Evolutionary conservation across 2,329 filamentous ascomycete species (phyloP).

Genomic region (Daldinia sp.): DNA sequence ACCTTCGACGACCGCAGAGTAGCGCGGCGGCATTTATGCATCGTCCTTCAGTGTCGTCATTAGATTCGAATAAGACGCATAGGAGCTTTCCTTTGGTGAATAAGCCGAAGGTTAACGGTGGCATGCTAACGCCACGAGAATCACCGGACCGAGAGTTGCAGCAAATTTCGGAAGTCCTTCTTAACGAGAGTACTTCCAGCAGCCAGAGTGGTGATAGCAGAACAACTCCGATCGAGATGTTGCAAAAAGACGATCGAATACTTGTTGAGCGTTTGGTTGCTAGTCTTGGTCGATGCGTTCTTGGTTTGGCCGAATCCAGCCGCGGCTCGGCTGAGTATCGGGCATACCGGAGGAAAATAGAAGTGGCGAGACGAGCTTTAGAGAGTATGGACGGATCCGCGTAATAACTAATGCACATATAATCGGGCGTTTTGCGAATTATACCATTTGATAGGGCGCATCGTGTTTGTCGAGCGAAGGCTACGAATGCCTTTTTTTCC

Average conservation of each 20-base stretch:
- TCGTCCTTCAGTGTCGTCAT: slow-evolving; percentile 68
- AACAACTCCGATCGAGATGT: slow-evolving; percentile 59
- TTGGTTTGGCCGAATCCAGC: slow-evolving; percentile 68
- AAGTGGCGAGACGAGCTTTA: slow-evolving; percentile 78
- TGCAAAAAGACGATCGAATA: slow-evolving; percentile 68
- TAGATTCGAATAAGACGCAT: slow-evolving; percentile 69
- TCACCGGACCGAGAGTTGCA: slow-evolving; percentile 64
- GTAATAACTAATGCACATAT: slow-evolving; percentile 37
- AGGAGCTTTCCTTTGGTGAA: slow-evolving; percentile 73
- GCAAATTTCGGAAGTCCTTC: slow-evolving; percentile 61
- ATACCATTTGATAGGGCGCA: slow-evolving; percentile 35
- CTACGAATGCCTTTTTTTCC: slow-evolving; percentile 17
- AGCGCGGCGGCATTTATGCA: slow-evolving; percentile 58
- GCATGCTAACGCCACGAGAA: slow-evolving; percentile 61
- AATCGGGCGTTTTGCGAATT: slow-evolving; percentile 37
- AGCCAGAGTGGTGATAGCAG: slow-evolving; percentile 45
- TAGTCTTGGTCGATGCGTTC: slow-evolving; percentile 69
- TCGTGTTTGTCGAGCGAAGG: slow-evolving; percentile 15
- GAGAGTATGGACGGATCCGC: slow-evolving; percentile 70
- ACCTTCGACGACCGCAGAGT: slow-evolving; percentile 59
- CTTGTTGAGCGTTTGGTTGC: slow-evolving; percentile 71
- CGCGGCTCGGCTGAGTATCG: slow-evolving; percentile 68
- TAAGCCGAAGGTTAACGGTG: slow-evolving; percentile 60
- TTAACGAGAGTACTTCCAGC: slow-evolving; percentile 61
- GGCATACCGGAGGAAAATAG: slow-evolving; percentile 77